Base-by-base conservation (phyloP, 805 yeast genomes). In the Kodamaea neixiangensis region DNA sequence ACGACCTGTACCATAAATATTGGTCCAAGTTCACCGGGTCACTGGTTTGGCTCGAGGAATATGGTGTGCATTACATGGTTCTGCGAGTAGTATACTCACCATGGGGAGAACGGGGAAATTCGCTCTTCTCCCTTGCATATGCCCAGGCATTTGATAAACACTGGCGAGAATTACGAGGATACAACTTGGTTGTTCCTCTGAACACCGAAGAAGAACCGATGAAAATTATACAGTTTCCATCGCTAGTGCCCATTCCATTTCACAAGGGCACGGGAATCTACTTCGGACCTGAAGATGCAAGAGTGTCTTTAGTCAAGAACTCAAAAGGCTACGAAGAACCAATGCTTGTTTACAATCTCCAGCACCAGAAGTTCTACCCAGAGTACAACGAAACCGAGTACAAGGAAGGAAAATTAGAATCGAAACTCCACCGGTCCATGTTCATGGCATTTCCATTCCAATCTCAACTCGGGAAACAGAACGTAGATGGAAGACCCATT, bases 1-100 rank as follows among this genome's bases (percentile, higher is more conserved):
- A 45, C n/a, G 46, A 46, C 9, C 15, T 43, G 10, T 43, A 18
- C n/a, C 18, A 59, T 20, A 52, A 56, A 18, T 59, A 63, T 52
- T 81, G 83, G 83, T 76, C 59, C 53, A 67, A 72, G 46, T 71
- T 77, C 47, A 77, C 82, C 6, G 82, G 82, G 1, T 73, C 82
- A 1, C 71, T 80, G 0, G 79, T 79, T n/a, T 80, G 82, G 82
- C 60, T 81, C 25, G 76, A 73, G 38, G 74, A 74, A 37, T 78
- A 78, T 55, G 77, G 78, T 20, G 72, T 77, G 15, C 82, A 79
- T 61, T 61, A 76, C 54, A 68, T 77, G 67, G 75, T 73, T 15
- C 72, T 79, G 15, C 51, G 73, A 46, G 48, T 69, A 5, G 54
- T 66, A 11, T 68, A 54, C 50, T 54, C 65, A 13, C 65, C 68